Percentiles rank a stretch among this genome's conserved stretches.
These are phyloP conservation scores for Coccomyxa sp. DNA, from an alignment of 139 green algal genomes.

Conservation along the genomic window DNA sequence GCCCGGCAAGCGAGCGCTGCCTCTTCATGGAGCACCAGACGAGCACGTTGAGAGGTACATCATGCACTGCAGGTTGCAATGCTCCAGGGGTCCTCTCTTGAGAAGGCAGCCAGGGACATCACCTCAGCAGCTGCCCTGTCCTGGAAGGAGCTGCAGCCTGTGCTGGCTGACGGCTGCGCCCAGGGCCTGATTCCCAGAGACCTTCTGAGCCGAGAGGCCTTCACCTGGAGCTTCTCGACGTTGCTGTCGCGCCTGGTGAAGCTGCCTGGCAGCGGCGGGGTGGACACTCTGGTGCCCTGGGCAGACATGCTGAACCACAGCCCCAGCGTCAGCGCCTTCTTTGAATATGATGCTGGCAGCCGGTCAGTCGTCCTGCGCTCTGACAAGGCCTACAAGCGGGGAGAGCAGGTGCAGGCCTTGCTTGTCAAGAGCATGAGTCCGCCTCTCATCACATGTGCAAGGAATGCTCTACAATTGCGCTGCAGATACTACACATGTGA, in stretches of 20 bases:
- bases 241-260: conserved; percentile 62
- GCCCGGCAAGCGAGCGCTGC: neutral
- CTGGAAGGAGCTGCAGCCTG: conserved; percentile 34
- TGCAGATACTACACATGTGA: too few relatives aligned
- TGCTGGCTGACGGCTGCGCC: conserved; percentile 21
- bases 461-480: neutral
- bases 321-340: conserved; percentile 10
- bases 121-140: conserved; percentile 21
- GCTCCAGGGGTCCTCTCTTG: conserved; percentile 29
- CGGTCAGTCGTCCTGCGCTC: conserved; percentile 42
- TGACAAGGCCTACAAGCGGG: conserved; percentile 40
- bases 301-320: conserved; percentile 67
- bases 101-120: conserved; percentile 31
- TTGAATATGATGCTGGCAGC: conserved; percentile 29
- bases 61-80: neutral
- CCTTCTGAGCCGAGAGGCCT: conserved; percentile 29
- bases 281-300: conserved; percentile 55
- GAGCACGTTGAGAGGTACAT: neutral
- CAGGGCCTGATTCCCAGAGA: conserved; percentile 23
- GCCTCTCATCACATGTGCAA: neutral
- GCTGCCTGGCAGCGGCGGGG: conserved; percentile 22
- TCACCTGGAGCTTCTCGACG: conserved; percentile 50
- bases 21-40: neutral
- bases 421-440: neutral
- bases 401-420: conserved; percentile 18